Percentiles rank a stretch among this genome's conserved stretches.
Conservation (phyloP, 768 basidiomycete species). For the Boletus fagicola region DNA sequence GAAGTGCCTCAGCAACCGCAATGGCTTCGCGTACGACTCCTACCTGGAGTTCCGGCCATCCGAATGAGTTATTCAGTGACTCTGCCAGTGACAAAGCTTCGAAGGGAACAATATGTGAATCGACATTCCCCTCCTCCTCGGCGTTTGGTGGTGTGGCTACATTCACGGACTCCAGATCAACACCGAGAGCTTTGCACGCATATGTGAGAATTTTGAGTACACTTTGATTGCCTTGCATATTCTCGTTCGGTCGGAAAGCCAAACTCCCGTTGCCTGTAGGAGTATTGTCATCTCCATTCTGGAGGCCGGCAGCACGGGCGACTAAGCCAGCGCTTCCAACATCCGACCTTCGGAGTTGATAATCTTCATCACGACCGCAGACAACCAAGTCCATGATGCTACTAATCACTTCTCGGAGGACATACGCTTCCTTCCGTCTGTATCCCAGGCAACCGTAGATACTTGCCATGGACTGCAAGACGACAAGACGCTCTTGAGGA, state of each 20-base stretch:
- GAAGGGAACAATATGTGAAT: conserved; percentile 5
- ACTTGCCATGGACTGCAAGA: conserved; percentile 69
- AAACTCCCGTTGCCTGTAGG: conserved; percentile 50
- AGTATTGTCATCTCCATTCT: conserved; percentile 25
- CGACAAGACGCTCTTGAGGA: conserved; percentile 66
- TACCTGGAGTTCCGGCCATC: conserved; percentile 95
- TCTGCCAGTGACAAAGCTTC: conserved; percentile 44
- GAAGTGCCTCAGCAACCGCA: conserved; percentile 85
- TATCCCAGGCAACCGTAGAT: conserved; percentile 82
- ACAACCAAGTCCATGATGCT: conserved; percentile 83
- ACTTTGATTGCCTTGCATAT: conserved; percentile 76
- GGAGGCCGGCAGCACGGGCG: conserved; percentile 44
- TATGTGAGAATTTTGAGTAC: conserved; percentile 72
- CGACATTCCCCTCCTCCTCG: conserved; percentile 24
- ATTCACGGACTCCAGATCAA: conserved; percentile 72
- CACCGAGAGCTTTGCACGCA: conserved; percentile 76
- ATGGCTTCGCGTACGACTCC: conserved; percentile 93
- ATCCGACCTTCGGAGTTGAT: conserved; percentile 41
- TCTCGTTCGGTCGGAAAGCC: conserved; percentile 71
- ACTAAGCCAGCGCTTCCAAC: conserved; percentile 43
- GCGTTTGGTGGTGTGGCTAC: conserved; percentile 37
- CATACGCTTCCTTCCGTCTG: conserved; percentile 82
- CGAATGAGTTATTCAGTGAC: conserved; percentile 54
- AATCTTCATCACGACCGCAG: conserved; percentile 76
- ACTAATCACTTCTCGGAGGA: conserved; percentile 82